Percentiles rank a stretch among this genome's conserved stretches.
Evolutionary conservation across 331 rosid species (phyloP).

Genomic region (Phaseolus coccineus): DNA sequence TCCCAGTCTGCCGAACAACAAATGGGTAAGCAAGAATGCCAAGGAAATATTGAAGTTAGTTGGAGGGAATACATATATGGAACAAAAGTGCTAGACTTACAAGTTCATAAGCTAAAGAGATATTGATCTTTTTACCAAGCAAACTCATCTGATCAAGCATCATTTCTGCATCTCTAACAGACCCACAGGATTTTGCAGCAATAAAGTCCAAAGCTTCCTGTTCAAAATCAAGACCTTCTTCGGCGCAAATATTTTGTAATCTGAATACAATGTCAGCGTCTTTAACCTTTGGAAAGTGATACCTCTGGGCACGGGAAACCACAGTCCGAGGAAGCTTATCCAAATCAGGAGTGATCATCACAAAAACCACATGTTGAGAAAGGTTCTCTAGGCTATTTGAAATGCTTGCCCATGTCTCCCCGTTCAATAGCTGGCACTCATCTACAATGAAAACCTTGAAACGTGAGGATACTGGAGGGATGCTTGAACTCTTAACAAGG

Average conservation of each 20-base stretch:
- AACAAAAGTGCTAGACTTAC: conserved; percentile 57
- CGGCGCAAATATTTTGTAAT: conserved; percentile 60
- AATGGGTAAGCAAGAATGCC: not conserved
- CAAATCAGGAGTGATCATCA: conserved; percentile 78
- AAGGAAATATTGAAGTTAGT: not conserved
- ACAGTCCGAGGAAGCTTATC: conserved; percentile 69
- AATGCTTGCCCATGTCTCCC: conserved; percentile 70
- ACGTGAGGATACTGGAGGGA: conserved; percentile 63
- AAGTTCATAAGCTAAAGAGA: conserved; percentile 66
- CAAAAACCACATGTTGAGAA: conserved; percentile 67
- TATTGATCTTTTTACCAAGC: conserved; percentile 68
- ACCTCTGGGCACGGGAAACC: conserved; percentile 67
- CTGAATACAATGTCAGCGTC: conserved; percentile 65
- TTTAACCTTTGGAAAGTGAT: conserved; percentile 72
- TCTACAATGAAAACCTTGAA: conserved; percentile 82
- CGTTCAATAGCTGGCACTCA: conserved; percentile 72
- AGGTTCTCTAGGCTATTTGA: conserved; percentile 62
- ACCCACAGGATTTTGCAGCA: conserved; percentile 72
- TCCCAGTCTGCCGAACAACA: conserved; percentile 66
- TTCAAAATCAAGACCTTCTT: conserved; percentile 71
- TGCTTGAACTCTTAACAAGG: conserved; percentile 62
- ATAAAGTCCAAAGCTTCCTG: conserved; percentile 68
- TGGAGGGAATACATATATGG: not conserved
- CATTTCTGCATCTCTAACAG: conserved; percentile 87
- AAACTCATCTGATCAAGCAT: conserved; percentile 91